These are phyloP conservation scores for Solanum sparsipilum DNA, from an alignment of 257 asterid species.

Conservation along the genomic window DNA sequence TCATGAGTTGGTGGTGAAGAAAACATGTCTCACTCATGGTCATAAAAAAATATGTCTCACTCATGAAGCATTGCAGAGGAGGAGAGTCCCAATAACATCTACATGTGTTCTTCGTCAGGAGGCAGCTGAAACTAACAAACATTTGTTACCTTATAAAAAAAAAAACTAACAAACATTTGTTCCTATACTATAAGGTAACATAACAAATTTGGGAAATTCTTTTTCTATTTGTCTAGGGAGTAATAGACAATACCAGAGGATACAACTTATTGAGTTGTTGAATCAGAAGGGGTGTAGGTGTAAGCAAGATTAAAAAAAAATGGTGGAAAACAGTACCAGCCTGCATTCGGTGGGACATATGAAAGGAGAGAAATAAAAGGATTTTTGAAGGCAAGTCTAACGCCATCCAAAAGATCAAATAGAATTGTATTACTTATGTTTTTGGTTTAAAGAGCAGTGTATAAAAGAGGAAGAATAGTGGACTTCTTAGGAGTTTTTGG, in stretches of 20 bases:
- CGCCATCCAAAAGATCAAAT: neutral
- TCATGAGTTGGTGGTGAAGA: neutral
- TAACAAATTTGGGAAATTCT: neutral
- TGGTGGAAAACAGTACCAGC: neutral
- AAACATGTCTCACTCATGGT: neutral
- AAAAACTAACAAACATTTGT: neutral
- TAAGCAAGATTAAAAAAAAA: neutral
- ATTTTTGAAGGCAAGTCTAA: neutral
- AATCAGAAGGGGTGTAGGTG: neutral
- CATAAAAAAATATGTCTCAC: too few species aligned
- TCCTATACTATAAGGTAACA: neutral
- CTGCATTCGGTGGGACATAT: neutral
- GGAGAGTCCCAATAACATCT: neutral
- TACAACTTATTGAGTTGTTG: neutral
- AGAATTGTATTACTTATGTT: neutral
- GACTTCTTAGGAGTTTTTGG: neutral
- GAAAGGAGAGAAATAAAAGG: neutral
- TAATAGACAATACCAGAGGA: neutral
- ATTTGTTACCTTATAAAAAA: neutral
- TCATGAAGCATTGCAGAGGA: neutral
- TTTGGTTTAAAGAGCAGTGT: neutral
- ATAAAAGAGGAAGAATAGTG: neutral
- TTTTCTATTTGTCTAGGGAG: neutral
- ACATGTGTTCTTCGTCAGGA: neutral
- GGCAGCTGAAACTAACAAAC: neutral